Conservation (phyloP, 2,329 filamentous ascomycete species). For the Alternaria ventricosa region DNA sequence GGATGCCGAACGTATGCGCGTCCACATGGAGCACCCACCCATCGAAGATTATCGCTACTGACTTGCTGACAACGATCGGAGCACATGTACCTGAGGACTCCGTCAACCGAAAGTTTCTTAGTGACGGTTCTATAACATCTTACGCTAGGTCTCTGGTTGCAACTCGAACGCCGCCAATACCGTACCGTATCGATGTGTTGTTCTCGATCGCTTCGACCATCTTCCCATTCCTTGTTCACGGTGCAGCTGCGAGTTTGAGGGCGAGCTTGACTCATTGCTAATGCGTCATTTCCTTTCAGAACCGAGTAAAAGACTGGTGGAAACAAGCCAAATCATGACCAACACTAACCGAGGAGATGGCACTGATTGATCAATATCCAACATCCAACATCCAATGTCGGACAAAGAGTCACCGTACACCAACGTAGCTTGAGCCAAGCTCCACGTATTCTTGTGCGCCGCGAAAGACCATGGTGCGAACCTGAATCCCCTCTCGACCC, state of each 20-base stretch:
- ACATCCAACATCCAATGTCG: not conserved
- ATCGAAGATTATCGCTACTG: not conserved
- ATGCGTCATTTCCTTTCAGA: not conserved
- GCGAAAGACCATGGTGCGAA: not conserved
- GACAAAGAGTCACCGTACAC: not conserved
- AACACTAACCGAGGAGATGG: not conserved
- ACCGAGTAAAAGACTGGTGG: not conserved
- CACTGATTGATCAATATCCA: not conserved
- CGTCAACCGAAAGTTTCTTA: rapidly evolving
- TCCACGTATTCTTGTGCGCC: not conserved
- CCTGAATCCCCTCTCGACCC: not conserved
- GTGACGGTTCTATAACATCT: not conserved
- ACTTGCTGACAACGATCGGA: not conserved
- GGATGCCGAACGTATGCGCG: not conserved
- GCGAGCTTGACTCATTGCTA: not conserved
- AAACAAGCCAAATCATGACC: not conserved
- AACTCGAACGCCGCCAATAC: not conserved
- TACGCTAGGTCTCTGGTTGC: not conserved
- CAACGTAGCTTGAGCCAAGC: not conserved
- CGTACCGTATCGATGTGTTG: not conserved
- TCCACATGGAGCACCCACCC: not conserved
- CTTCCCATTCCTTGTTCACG: not conserved
- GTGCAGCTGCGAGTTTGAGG: not conserved
- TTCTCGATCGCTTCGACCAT: not conserved
- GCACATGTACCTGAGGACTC: not conserved